Evolutionary conservation across 2,329 filamentous ascomycete genomes (phyloP), one percentile per base, ranked within the genome.

Genomic region (Talaromyces funiculosus): DNA sequence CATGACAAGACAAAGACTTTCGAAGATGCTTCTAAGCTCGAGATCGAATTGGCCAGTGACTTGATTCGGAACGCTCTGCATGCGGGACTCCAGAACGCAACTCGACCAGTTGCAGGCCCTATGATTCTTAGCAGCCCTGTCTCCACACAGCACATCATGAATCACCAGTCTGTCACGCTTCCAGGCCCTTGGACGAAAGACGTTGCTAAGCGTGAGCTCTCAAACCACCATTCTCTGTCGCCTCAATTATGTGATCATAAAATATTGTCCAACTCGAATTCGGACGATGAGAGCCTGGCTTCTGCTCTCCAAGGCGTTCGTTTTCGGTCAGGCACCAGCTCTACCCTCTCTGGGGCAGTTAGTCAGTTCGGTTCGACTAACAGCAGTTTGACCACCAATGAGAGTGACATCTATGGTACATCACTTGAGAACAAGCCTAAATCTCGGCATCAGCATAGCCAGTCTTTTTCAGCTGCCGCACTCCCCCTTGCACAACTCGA

Each of bases 21-120:
- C 64, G 62, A 68, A 26, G 60, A 61, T 7, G 70, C 70, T 4
- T 64, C 67, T 1, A 58, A 63, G 6, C 61, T 65, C 6, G 70
- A 72, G 38, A 64, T 67, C 60, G 47, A 61, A 4, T 61, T 68
- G 18, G 64, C 69, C 3, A 59, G 59, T 20, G 62, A 58, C 29
- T 63, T 71, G 18, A 58, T 72, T 18, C 60, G 65, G 12, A 65
- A 33, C 20, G 69, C 68, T 20, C 7, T 47, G 5, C 16, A 18
- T 20, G 12, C 38, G 1, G 35, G 43, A 53, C 6, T 14, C 14
- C 35, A 53, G 10, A 20, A n/a, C 26, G 12, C 20, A n/a, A 35
- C 20, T 26, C 57, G 38, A 37, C 18, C 31, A 31, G n/a, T 40
- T 20, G 10, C 33, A 9, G 33, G 20, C 20, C 56, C 31, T 10